Evolutionary conservation across 2,329 filamentous ascomycete species (phyloP), one percentile per base, ranked within the genome.

Genomic region (Raffaelea deltoideospora): DNA sequence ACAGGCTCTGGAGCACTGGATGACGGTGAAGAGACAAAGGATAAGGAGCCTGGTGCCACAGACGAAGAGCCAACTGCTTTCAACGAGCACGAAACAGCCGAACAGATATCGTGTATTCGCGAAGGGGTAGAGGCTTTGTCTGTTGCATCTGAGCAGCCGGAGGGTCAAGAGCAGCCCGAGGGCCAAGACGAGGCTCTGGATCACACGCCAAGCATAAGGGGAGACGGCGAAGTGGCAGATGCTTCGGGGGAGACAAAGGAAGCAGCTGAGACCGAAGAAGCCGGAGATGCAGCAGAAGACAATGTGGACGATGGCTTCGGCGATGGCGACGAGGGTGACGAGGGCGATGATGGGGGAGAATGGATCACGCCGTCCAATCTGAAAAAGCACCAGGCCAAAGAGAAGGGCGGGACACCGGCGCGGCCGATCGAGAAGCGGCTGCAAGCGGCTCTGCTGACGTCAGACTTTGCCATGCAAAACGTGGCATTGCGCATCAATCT

Each of bases 401-500:
- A 88, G 47, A 58, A 62, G 18, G 60, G 59, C 6, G 56, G 63
- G 2, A 55, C 63, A 17, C 58, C 66, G 29, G 58, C 66, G 34
- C 55, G 64, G 41, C 54, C 67, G 2, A 65, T 72, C 37, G 65
- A 72, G 26, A 71, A 72, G 43, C 74, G 72, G 11, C 79, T 95
- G 47, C 79, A 92, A 57, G 84, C 83, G 14, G 88, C 86, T n/a
- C 77, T 88, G 31, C 79, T 96, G 52, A 96, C 90, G 2, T 86
- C 81, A 38, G 90, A 98, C 63, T 96, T 83, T 59, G 88, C 90
- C 38, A 93, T 98, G 84, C 88, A 96, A 61, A 96, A 96, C 54
- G 86, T 96, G 8, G 72, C 90, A 2, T 69, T 98, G 5, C 84
- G 92, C 48, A 92, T 96, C 65, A 94, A 95, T 60, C 72, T 98